Base-by-base conservation (phyloP, 805 yeast species). In the Maudiozyma serrabonitensis region DNA sequence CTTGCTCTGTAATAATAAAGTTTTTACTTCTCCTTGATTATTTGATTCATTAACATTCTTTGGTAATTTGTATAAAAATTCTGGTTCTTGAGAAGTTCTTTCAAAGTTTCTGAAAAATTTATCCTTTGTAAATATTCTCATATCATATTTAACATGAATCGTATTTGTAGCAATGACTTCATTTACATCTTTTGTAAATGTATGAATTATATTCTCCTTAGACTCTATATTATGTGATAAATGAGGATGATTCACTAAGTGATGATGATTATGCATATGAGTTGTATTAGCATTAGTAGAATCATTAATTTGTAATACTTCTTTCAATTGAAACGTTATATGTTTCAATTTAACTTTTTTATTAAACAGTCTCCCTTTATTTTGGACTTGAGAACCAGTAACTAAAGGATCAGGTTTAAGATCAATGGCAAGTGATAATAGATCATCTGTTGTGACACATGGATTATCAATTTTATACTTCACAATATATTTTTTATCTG, bases 361-460 rank as follows among this genome's bases (percentile, higher is more conserved):
- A 34, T 52, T 61, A 44, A 63, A 63, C n/a, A 62, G 37, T 11
- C 52, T 34, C 13, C 35, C 32, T 21, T 47, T 50, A 40, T 46
- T 54, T 39, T 51, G 57, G 8, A 50, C 44, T 19, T 48, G 48
- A 15, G 52, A 23, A 23, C 37, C 8, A n/a, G 40, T 45, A 4
- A 67, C 9, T n/a, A 50, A 48, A 2, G 52, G 56, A 56, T 72
- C 78, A 43, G 73, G 75, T 55, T 66, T 64, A 1, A 79, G 58
- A 39, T 71, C 71, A 18, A 73, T 56, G 32, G 62, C 59, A 6
- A 80, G 46, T 6, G 58, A 54, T 7, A 81, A 57, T 6, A 66
- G 62, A 58, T 82, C 88, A 46, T 69, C 70, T 0, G 82, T 82
- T 1, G 85, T 82, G n/a, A 81, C 71, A 32, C 82, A 75, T 6